phyloP scores from a whole-genome alignment of 2,329 filamentous ascomycete genomes.

The Hypomyces perniciosus region DNA sequence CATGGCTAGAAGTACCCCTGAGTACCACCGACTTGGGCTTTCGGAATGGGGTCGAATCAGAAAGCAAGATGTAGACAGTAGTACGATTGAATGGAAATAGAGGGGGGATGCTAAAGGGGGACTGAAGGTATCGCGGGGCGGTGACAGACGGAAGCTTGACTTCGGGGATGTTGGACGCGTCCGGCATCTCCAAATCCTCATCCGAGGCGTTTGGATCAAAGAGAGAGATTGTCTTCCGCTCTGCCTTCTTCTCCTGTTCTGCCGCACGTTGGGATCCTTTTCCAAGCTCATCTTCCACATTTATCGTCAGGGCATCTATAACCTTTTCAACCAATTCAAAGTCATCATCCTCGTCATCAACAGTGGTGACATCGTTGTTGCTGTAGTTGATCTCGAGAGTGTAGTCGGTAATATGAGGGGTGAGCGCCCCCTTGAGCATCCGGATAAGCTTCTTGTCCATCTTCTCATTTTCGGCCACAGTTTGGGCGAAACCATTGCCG shows the following conservation, averaged over 20 bases:
- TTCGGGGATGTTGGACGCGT: constrained; percentile 16
- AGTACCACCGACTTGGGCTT: constrained; percentile 50
- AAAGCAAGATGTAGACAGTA: constrained; percentile 59
- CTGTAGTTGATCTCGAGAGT: constrained; percentile 56
- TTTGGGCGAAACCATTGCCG: constrained; percentile 55
- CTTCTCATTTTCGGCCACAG: constrained; percentile 56
- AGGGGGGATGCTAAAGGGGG: constrained; percentile 56
- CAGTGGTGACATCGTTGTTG: background rate
- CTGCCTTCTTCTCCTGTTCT: background rate
- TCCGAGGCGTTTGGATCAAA: constrained; percentile 47
- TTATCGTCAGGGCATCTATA: constrained; percentile 40
- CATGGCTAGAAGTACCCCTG: constrained; percentile 48
- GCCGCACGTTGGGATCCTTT: constrained; percentile 10
- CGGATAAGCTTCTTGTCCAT: constrained; percentile 64
- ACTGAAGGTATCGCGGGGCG: constrained; percentile 55
- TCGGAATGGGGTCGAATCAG: constrained; percentile 37
- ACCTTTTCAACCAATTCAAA: constrained; percentile 59
- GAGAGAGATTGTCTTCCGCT: constrained; percentile 48
- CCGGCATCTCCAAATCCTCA: constrained; percentile 30
- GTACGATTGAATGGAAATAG: constrained; percentile 63
- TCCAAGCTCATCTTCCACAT: constrained; percentile 18
- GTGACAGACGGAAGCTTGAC: constrained; percentile 45
- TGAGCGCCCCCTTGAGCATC: constrained; percentile 67
- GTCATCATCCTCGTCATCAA: constrained; percentile 38
- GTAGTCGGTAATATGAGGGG: constrained; percentile 60